Percentiles rank a stretch among this genome's conserved stretches.
phyloP scores from a whole-genome alignment of 305 asterid species.

The Fraxinus dipetala region DNA sequence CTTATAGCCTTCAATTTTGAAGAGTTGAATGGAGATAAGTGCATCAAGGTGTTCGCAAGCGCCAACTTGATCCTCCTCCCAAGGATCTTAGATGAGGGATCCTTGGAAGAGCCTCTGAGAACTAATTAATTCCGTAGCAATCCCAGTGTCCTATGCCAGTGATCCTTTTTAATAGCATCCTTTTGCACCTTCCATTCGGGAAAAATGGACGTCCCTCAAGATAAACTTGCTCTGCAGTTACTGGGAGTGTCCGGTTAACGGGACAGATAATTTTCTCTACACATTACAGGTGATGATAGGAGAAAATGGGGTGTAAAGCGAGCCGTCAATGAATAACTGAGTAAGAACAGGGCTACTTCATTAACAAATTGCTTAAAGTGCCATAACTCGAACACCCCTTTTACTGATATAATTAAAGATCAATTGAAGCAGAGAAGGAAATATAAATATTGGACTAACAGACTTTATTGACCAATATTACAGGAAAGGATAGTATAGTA shows the following conservation, averaged over 20 bases:
- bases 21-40: background rate
- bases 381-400: background rate
- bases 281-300: background rate
- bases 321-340: background rate
- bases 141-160: background rate
- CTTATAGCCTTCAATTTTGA: background rate
- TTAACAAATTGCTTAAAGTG: background rate
- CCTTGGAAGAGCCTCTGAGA: background rate
- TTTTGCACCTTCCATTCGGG: background rate
- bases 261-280: background rate
- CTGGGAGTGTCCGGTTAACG: background rate
- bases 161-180: background rate
- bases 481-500: background rate
- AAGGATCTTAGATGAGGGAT: background rate
- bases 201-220: background rate
- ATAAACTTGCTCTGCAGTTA: background rate
- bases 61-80: background rate
- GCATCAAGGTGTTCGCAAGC: background rate
- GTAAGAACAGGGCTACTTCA: background rate
- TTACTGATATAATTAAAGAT: background rate
- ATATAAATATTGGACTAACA: background rate
- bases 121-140: background rate
- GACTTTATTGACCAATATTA: background rate
- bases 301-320: background rate
- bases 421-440: background rate